Evolutionary conservation across 805 yeast species (phyloP).

Genomic region (Zygosaccharomyces siamensis): DNA sequence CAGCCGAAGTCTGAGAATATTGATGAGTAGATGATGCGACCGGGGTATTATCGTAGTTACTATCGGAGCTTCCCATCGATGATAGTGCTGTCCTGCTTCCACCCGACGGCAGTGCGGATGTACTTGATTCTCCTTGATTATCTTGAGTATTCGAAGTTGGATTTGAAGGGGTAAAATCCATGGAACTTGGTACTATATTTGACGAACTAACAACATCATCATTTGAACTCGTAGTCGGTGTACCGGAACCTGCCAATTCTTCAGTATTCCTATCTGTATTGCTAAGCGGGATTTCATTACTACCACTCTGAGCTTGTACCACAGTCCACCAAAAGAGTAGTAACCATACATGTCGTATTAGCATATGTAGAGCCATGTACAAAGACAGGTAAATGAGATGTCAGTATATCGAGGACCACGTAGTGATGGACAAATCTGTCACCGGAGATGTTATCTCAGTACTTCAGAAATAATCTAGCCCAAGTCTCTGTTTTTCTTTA

Average conservation of each 20-base stretch:
- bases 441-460: not conserved
- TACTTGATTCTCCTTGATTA: not conserved
- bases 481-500: not conserved
- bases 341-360: conserved; percentile 3
- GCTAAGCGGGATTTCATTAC: not conserved
- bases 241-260: not conserved
- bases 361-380: not conserved
- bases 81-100: not conserved
- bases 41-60: not conserved
- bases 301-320: conserved; percentile 1
- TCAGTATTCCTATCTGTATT: not conserved
- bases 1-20: too few relatives aligned
- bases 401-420: not conserved
- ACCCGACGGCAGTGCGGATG: not conserved
- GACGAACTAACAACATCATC: not conserved
- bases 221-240: not conserved
- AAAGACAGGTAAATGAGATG: not conserved
- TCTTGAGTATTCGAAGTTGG: not conserved
- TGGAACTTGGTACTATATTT: not conserved
- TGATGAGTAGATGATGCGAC: not conserved
- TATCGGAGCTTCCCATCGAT: not conserved
- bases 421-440: not conserved
- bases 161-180: not conserved
- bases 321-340: not conserved
- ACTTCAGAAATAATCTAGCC: not conserved